phyloP scores from a whole-genome alignment of 306 rosid species.

The Fragaria iinumae region DNA sequence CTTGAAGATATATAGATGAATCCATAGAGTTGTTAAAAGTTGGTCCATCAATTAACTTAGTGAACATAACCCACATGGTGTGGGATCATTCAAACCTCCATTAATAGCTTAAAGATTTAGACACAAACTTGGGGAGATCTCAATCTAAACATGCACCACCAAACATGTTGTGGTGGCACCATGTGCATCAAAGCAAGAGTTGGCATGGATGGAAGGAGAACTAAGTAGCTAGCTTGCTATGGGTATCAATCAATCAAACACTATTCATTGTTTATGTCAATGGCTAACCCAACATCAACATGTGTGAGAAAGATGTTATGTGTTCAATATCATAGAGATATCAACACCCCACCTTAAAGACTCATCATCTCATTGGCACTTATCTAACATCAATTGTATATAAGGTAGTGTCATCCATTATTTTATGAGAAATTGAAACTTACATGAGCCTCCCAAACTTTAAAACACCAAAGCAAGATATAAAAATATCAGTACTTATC shows the following conservation, averaged over 20 bases:
- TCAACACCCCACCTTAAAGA: not conserved
- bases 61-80: slow-evolving; percentile 14
- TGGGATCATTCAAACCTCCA: slow-evolving; percentile 9
- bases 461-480: not conserved
- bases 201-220: not conserved
- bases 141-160: not conserved
- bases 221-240: not conserved
- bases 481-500: not conserved
- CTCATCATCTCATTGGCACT: not conserved
- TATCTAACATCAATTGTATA: not conserved
- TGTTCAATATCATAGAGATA: not conserved
- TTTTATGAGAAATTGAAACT: not conserved
- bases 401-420: not conserved
- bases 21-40: slow-evolving; percentile 5
- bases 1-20: not conserved
- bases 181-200: slow-evolving; percentile 12
- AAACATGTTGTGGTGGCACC: slow-evolving; percentile 8
- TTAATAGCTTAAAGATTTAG: not conserved
- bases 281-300: slow-evolving; percentile 11
- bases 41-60: slow-evolving; percentile 2
- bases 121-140: not conserved
- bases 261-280: not conserved
- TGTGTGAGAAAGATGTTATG: not conserved
- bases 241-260: not conserved
- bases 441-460: not conserved